A percentile compares a stretch with the other conserved stretches of the same genome.
Conservation (phyloP, 1,139 yeast genomes). For the Suhomyces anneliseae region DNA sequence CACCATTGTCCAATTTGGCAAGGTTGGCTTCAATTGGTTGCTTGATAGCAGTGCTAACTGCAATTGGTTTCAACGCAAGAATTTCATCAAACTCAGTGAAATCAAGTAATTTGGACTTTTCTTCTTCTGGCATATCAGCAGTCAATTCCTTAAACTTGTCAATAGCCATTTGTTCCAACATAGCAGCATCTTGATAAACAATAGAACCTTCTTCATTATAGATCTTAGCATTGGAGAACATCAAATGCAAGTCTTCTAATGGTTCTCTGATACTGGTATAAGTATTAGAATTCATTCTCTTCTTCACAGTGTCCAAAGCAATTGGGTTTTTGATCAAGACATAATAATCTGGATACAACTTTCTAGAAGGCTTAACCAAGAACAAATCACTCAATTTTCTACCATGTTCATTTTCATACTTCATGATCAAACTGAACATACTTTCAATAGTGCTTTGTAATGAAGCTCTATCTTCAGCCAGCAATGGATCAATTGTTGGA, state of each 20-base stretch:
- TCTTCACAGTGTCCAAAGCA: constrained; percentile 68
- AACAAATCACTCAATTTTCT: constrained; percentile 59
- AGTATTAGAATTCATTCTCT: constrained; percentile 53
- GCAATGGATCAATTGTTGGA: constrained; percentile 41
- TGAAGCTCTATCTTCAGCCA: constrained; percentile 41
- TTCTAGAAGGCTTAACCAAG: constrained; percentile 66
- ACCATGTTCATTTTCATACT: constrained; percentile 44
- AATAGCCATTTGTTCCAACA: constrained; percentile 53
- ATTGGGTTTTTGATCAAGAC: constrained; percentile 76
- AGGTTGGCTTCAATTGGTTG: constrained; percentile 25
- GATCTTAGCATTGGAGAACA: constrained; percentile 81
- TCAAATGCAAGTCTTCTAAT: constrained; percentile 68
- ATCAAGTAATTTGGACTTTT: constrained; percentile 37
- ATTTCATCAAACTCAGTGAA: constrained; percentile 51
- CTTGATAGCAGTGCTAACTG: constrained; percentile 24
- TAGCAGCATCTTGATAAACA: constrained; percentile 75
- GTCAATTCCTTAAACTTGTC: constrained; percentile 33
- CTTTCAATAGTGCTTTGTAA: constrained; percentile 43
- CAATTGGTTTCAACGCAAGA: constrained; percentile 44
- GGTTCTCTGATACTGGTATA: constrained; percentile 62
- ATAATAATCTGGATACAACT: constrained; percentile 84
- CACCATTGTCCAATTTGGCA: constrained; percentile 24
- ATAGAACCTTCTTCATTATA: constrained; percentile 89
- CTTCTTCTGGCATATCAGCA: constrained; percentile 22
- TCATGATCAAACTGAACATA: constrained; percentile 47